Conservation (phyloP, 129 eudicot species). For the Pulicaria dysenterica region DNA sequence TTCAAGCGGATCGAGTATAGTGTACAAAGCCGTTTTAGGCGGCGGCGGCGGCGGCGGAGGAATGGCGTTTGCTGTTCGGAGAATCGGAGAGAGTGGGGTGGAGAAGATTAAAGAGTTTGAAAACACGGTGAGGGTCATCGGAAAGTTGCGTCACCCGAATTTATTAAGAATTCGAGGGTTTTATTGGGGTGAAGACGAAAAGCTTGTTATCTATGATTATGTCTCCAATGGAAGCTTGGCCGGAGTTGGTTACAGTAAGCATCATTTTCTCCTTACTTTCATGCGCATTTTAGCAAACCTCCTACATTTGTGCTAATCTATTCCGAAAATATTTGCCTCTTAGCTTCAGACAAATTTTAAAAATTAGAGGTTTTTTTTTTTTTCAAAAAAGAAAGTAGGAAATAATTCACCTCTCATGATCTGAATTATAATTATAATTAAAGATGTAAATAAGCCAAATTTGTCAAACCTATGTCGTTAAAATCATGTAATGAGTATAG, state of each 20-base stretch:
- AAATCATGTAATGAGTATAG: too few relatives aligned
- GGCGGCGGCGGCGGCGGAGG: conserved; percentile 43
- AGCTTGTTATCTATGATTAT: conserved; percentile 84
- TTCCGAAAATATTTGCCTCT: background rate
- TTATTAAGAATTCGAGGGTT: conserved; percentile 78
- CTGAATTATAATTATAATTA: too few relatives aligned
- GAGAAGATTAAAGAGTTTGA: conserved; percentile 69
- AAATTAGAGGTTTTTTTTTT: too few relatives aligned
- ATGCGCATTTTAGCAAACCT: conserved; percentile 20
- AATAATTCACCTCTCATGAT: too few relatives aligned
- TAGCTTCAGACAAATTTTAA: background rate
- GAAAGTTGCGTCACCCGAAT: conserved; percentile 70
- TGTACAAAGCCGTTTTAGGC: conserved; percentile 85
- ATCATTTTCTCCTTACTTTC: background rate
- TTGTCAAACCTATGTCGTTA: too few relatives aligned
- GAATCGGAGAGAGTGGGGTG: conserved; percentile 78
- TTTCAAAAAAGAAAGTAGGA: too few relatives aligned
- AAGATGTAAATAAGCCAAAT: too few relatives aligned
- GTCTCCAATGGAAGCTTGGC: conserved; percentile 91
- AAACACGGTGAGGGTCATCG: conserved; percentile 51
- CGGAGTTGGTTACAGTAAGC: conserved; percentile 76
- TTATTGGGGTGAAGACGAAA: conserved; percentile 90
- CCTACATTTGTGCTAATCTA: background rate
- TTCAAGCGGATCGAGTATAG: conserved; percentile 79
- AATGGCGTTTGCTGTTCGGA: conserved; percentile 74